Conservation (phyloP, 2,329 filamentous ascomycete species). For the Penicillium concentricum region DNA sequence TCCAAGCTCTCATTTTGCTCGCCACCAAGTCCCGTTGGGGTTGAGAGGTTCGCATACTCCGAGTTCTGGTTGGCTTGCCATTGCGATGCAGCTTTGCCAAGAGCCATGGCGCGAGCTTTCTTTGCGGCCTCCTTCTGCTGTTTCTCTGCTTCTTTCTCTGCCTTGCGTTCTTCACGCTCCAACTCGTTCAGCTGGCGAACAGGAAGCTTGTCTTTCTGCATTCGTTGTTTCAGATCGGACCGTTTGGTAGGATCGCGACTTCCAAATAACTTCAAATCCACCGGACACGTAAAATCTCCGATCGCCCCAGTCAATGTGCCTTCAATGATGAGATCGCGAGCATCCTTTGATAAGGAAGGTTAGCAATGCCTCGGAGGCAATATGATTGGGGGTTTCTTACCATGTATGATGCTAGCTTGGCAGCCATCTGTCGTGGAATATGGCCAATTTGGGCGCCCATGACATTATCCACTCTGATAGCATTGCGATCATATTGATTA, state of each 20-base stretch:
- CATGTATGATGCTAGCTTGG: constrained; percentile 72
- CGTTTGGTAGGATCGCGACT: constrained; percentile 56
- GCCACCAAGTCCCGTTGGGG: constrained; percentile 26
- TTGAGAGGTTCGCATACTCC: constrained; percentile 39
- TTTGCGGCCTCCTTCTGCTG: constrained; percentile 43
- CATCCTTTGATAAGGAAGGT: constrained; percentile 45
- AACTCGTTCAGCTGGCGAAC: constrained; percentile 52
- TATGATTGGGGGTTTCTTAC: constrained; percentile 41
- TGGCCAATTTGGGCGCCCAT: constrained; percentile 75
- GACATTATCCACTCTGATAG: constrained; percentile 76
- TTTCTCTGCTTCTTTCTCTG: constrained; percentile 54
- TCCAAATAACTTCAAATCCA: constrained; percentile 69
- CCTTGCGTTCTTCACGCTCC: constrained; percentile 49
- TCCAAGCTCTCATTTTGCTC: constrained; percentile 51
- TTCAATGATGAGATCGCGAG: constrained; percentile 63
- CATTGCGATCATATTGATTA: constrained; percentile 72
- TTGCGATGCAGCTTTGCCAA: constrained; percentile 25
- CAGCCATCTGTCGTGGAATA: constrained; percentile 64
- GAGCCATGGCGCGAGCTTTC: constrained; percentile 26
- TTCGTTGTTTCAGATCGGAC: constrained; percentile 56
- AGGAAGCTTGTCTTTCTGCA: constrained; percentile 66
- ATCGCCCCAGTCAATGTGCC: constrained; percentile 67
- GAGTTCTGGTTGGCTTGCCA: constrained; percentile 26
- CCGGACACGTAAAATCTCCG: constrained; percentile 67
- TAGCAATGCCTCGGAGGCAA: neutral